Percentiles rank a stretch among this genome's conserved stretches.
Evolutionary conservation across 1,284 basidiomycete genomes (phyloP).

Genomic region (Hymenochaete sp.): DNA sequence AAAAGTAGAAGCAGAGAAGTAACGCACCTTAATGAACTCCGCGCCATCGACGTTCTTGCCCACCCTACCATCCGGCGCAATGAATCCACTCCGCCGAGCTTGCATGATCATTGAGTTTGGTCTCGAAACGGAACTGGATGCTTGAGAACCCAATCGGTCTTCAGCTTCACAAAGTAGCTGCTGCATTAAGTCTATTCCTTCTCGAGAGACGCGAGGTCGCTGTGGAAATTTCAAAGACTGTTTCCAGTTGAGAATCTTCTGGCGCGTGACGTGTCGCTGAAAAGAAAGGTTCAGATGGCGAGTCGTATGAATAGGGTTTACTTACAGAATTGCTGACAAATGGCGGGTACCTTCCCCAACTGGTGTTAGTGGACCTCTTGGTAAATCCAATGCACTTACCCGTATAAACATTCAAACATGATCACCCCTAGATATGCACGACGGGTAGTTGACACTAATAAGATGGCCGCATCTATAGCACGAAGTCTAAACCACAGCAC

Average conservation of each 20-base stretch:
- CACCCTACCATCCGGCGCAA: conserved; percentile 37
- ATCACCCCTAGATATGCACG: too few relatives aligned
- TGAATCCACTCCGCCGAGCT: conserved; percentile 67
- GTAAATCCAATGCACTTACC: background rate
- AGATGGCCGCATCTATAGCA: too few relatives aligned
- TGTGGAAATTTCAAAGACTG: conserved; percentile 82
- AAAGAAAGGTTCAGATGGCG: background rate
- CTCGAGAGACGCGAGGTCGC: conserved; percentile 73
- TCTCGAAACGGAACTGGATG: conserved; percentile 56
- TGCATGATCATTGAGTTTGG: conserved; percentile 72
- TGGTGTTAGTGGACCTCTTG: background rate
- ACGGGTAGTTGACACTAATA: too few relatives aligned
- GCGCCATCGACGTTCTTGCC: conserved; percentile 66
- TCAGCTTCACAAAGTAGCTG: conserved; percentile 89
- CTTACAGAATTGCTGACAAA: conserved; percentile 85
- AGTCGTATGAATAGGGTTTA: conserved; percentile 13
- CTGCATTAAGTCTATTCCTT: conserved; percentile 82
- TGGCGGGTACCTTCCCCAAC: conserved; percentile 67
- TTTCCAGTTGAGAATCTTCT: conserved; percentile 91
- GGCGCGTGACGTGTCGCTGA: conserved; percentile 80
- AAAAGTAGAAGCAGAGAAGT: conserved; percentile 17
- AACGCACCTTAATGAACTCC: conserved; percentile 72
- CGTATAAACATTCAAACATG: conserved; percentile 81
- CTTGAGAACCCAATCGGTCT: conserved; percentile 79
- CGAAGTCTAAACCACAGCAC: too few relatives aligned